Base-by-base conservation (phyloP, 129 eudicot species). In the Tanacetum coccineum region DNA sequence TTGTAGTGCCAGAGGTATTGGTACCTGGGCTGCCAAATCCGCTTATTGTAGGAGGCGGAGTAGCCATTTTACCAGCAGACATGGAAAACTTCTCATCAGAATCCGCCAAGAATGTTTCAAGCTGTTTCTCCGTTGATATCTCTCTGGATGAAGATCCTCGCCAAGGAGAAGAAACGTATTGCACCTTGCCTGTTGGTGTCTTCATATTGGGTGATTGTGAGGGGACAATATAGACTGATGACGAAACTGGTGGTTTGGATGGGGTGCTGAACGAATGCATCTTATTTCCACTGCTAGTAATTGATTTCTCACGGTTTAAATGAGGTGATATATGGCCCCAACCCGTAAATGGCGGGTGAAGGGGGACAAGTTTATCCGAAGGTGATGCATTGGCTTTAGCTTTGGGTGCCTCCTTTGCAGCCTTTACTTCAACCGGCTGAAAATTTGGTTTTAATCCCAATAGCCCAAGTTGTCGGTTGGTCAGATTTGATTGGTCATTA, bases 31-130 rank as follows among this genome's bases (percentile, higher is more conserved):
- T n/a, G n/a, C n/a, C n/a, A n/a, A n/a, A n/a, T n/a, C n/a, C n/a
- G n/a, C n/a, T n/a, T n/a, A n/a, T n/a, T n/a, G n/a, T n/a, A n/a
- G n/a, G n/a, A n/a, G n/a, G n/a, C n/a, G n/a, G n/a, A n/a, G n/a
- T n/a, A n/a, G n/a, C n/a, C n/a, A n/a, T n/a, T n/a, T n/a, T n/a
- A n/a, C n/a, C n/a, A n/a, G n/a, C n/a, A n/a, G n/a, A n/a, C n/a
- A n/a, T n/a, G n/a, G n/a, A n/a, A n/a, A n/a, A 84, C 67, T 84
- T 88, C 59, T 93, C 88, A 57, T 86, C 96, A 19, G 86, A 80
- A 67, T 93, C 98, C 12, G 96, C 95, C 66, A 93, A 66, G 65
- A 93, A 88, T 59, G 67, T 74, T 66, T 93, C 95, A 6, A 93
- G 85, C 74, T 86, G 87, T 55, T 82, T 78, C 77, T 84, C 96